phyloP scores from a whole-genome alignment of 139 green algal species.

The Chlorella sp. region DNA sequence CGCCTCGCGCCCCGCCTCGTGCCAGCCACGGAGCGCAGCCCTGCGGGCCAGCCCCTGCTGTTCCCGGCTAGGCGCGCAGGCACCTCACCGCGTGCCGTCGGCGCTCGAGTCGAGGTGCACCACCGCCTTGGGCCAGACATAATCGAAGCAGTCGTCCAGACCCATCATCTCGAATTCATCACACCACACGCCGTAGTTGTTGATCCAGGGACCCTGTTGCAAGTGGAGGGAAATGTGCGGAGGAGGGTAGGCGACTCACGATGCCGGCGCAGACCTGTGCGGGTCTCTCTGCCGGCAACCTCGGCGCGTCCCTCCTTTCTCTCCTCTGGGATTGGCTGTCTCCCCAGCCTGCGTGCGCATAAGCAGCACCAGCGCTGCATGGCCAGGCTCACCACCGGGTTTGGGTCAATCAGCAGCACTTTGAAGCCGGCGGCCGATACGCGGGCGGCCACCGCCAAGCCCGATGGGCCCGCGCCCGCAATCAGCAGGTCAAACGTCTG shows the following conservation, averaged over 20 bases:
- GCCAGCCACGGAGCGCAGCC: no score
- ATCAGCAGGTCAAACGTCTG: constrained; percentile 85
- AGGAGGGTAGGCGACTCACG: no score
- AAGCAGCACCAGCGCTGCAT: no score
- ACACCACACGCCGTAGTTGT: constrained; percentile 99
- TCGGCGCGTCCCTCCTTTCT: no score
- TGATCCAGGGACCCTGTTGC: constrained; percentile 85
- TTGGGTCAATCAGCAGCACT: constrained; percentile 29
- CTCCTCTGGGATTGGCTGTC: no score
- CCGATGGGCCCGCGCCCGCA: constrained; percentile 88
- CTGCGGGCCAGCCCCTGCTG: no score
- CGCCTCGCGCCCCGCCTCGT: no score
- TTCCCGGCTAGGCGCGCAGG: no score
- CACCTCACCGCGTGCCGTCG: constrained; percentile 55
- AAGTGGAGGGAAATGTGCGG: no score
- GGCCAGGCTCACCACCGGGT: constrained; percentile 12
- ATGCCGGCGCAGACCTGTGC: no score
- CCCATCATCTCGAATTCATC: constrained; percentile 97
- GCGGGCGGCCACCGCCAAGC: constrained; percentile 75
- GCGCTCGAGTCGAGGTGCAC: constrained; percentile 79
- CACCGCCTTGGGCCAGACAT: constrained; percentile 83
- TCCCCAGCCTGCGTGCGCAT: no score
- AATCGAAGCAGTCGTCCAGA: constrained; percentile 81
- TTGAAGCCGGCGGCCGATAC: constrained; percentile 58
- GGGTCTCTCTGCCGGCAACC: no score